Percentiles rank a stretch among this genome's conserved stretches.
phyloP scores from a whole-genome alignment of 2,329 filamentous ascomycete species.

The Fusarium torreyae region DNA sequence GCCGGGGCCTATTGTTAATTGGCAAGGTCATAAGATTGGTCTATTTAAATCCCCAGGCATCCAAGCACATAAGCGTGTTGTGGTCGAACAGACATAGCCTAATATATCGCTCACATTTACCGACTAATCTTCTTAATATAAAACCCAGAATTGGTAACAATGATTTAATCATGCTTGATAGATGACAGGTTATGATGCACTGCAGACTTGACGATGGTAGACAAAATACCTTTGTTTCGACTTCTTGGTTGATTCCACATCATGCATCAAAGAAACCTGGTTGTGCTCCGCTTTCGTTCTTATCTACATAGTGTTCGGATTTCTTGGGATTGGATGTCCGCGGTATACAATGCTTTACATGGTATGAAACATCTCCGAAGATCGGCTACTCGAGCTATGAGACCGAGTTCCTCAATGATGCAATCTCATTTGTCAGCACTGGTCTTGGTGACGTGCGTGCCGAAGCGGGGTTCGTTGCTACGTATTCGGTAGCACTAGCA shows the following conservation, averaged over 20 bases:
- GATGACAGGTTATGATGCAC: not conserved
- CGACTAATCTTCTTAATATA: not conserved
- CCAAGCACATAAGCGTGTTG: no score
- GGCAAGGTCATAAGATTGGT: no score
- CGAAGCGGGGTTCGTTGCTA: slow-evolving; percentile 40
- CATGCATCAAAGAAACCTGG: not conserved
- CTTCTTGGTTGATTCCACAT: slow-evolving; percentile 24
- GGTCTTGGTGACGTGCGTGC: slow-evolving; percentile 43
- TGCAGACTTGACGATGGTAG: not conserved
- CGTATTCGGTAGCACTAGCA: slow-evolving; percentile 2
- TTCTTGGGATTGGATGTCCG: not conserved
- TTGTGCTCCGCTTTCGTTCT: not conserved
- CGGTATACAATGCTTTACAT: not conserved
- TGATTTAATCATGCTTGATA: not conserved
- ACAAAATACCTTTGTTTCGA: not conserved
- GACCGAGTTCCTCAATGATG: slow-evolving; percentile 42
- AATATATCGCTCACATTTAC: no score
- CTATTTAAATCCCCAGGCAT: no score
- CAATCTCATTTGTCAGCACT: slow-evolving; percentile 48
- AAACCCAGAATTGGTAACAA: not conserved
- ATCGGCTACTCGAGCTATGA: slow-evolving; percentile 22
- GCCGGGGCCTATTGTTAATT: no score
- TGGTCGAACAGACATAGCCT: no score
- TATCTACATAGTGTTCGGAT: not conserved
- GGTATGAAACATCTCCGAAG: slow-evolving; percentile 35